Percentiles rank a stretch among this genome's conserved stretches.
Evolutionary conservation across 2,329 filamentous ascomycete genomes (phyloP).

Genomic region (Drechslerella dactyloides): DNA sequence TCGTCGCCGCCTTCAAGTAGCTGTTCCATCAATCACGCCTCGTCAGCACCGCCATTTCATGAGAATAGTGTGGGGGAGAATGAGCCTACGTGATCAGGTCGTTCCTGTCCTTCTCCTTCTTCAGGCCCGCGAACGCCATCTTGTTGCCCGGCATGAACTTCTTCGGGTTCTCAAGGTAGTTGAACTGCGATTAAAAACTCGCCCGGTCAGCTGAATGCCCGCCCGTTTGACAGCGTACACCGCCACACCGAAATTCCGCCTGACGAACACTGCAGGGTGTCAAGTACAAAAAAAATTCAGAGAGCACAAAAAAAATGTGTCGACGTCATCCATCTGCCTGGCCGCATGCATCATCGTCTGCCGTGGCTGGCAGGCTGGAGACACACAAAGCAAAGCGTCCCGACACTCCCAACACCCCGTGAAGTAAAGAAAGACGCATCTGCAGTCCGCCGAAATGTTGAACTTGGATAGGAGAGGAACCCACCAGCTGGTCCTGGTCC

Average conservation of each 20-base stretch:
- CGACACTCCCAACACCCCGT: too few relatives aligned
- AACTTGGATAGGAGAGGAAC: conserved; percentile 54
- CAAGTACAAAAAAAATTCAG: not conserved
- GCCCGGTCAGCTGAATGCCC: not conserved
- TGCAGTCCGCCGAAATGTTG: not conserved
- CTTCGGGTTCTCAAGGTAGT: conserved; percentile 99
- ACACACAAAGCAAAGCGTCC: too few relatives aligned
- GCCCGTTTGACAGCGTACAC: not conserved
- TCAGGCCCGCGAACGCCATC: conserved; percentile 99
- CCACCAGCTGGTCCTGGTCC: conserved; percentile 82
- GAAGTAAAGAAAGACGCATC: not conserved
- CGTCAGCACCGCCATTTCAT: not conserved
- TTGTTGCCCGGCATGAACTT: conserved; percentile 99
- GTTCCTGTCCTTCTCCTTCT: conserved; percentile 99
- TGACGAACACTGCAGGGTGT: not conserved
- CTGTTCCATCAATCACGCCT: conserved; percentile 14
- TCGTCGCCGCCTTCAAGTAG: conserved; percentile 31
- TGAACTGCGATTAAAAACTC: conserved; percentile 70
- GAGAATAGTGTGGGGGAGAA: conserved; percentile 1
- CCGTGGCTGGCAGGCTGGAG: not conserved
- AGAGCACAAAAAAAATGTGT: not conserved
- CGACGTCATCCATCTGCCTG: not conserved
- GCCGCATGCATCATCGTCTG: not conserved
- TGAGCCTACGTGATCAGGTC: conserved; percentile 89
- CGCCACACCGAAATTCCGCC: not conserved